Evolutionary conservation across 2,329 filamentous ascomycete species (phyloP).

Genomic region (Thermothelomyces thermophilus): DNA sequence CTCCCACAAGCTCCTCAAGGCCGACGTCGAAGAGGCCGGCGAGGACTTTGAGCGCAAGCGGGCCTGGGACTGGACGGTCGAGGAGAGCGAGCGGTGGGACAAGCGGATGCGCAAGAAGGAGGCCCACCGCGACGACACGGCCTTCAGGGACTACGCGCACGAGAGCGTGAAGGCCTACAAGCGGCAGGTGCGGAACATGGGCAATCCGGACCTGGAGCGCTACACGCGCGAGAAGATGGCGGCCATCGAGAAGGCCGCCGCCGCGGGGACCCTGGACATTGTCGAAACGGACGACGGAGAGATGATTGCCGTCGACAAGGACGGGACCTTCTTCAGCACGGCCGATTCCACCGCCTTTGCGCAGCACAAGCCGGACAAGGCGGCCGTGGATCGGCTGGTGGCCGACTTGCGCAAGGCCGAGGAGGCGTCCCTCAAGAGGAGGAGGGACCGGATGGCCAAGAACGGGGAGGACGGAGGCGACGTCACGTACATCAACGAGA

Average conservation of each 20-base stretch:
- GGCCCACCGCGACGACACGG: slow-evolving; percentile 72
- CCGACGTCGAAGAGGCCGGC: slow-evolving; percentile 75
- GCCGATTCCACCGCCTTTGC: slow-evolving; percentile 75
- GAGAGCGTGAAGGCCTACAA: slow-evolving; percentile 93
- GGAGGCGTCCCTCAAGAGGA: slow-evolving; percentile 77
- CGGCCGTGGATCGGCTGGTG: slow-evolving; percentile 81
- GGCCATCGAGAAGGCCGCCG: slow-evolving; percentile 77
- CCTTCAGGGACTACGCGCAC: slow-evolving; percentile 81
- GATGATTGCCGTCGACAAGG: slow-evolving; percentile 85
- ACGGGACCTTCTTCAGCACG: slow-evolving; percentile 85
- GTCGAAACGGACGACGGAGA: slow-evolving; percentile 94
- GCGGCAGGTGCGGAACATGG: slow-evolving; percentile 72
- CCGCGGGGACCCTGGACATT: slow-evolving; percentile 79
- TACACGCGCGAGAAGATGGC: slow-evolving; percentile 84
- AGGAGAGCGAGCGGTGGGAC: slow-evolving; percentile 93
- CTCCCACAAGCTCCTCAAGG: slow-evolving; percentile 86
- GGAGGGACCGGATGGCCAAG: slow-evolving; percentile 68
- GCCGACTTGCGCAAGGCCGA: slow-evolving; percentile 83
- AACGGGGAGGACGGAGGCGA: slow-evolving; percentile 75
- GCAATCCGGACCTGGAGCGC: slow-evolving; percentile 67
- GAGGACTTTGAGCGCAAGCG: slow-evolving; percentile 96
- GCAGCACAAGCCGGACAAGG: slow-evolving; percentile 80
- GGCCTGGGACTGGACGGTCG: slow-evolving; percentile 97
- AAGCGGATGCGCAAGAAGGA: slow-evolving; percentile 81
- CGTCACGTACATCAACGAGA: slow-evolving; percentile 98